Conservation (phyloP, 352 stramenopile genomes). For the Pythium dissimile region DNA sequence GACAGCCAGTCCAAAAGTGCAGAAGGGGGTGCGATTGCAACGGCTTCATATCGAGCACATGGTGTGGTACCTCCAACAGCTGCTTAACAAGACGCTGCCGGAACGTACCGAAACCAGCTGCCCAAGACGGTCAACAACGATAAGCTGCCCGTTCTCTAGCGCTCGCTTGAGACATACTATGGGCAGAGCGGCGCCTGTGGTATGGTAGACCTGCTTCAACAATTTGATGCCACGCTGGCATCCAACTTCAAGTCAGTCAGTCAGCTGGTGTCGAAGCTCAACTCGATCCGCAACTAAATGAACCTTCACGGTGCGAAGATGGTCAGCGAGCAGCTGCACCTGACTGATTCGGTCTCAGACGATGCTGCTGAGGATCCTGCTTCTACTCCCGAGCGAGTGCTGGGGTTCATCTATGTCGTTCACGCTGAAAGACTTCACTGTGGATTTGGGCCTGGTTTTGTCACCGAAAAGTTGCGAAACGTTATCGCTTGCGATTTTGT, state of each 20-base stretch:
- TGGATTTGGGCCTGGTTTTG: no score
- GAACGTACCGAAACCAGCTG: neutral
- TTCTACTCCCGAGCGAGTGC: neutral
- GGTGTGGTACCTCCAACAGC: slow-evolving; percentile 1
- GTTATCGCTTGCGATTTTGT: no score
- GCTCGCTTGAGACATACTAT: neutral
- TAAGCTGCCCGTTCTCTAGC: neutral
- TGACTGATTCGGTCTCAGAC: neutral
- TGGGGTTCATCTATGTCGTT: neutral
- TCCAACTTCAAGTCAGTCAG: neutral
- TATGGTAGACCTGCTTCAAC: neutral
- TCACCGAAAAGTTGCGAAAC: neutral
- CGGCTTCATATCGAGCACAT: neutral
- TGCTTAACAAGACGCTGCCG: neutral
- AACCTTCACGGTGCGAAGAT: neutral
- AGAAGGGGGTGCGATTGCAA: neutral
- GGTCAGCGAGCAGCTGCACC: neutral
- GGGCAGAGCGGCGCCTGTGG: neutral
- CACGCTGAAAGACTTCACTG: neutral
- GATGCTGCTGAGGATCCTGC: neutral
- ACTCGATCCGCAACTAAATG: neutral
- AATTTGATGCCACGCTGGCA: neutral
- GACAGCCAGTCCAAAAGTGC: neutral
- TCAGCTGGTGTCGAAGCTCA: neutral
- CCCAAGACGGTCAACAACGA: neutral